These are phyloP conservation scores for Ustilago trichophora DNA, from an alignment of 1,284 basidiomycete species.

Conservation along the genomic window DNA sequence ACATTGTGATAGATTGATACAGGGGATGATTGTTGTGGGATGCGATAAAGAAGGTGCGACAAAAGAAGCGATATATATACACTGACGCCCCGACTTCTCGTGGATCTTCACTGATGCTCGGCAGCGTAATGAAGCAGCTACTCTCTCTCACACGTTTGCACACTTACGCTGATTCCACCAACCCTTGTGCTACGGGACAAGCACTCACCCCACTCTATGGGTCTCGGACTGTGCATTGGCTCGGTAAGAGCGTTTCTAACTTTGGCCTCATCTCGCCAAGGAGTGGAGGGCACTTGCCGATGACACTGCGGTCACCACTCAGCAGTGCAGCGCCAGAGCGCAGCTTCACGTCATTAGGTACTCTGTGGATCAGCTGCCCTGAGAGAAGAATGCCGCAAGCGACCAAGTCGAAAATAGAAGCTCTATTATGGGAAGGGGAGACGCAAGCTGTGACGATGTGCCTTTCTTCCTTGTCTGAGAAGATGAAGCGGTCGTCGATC, in stretches of 20 bases:
- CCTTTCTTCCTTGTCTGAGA: too few species aligned
- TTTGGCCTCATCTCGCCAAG: conserved; percentile 3
- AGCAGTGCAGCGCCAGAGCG: conserved; percentile 20
- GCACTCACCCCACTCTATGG: too few species aligned
- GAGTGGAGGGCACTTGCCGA: neutral
- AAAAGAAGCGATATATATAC: conserved; percentile 13
- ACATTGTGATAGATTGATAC: conserved; percentile 18
- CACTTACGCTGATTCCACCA: too few species aligned
- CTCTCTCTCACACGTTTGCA: neutral
- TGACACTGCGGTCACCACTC: conserved; percentile 10
- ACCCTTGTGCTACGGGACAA: too few species aligned
- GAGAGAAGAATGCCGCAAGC: neutral
- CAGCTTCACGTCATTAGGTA: conserved; percentile 38
- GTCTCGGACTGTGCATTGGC: neutral
- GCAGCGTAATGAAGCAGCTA: conserved; percentile 14
- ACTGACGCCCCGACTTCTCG: neutral
- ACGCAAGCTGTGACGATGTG: conserved; percentile 1
- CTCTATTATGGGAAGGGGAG: too few species aligned
- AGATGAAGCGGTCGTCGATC: conserved; percentile 26
- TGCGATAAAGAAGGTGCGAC: neutral
- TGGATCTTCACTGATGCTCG: conserved; percentile 2
- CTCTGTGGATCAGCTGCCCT: too few species aligned
- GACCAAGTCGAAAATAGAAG: too few species aligned
- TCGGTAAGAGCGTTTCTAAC: conserved; percentile 8
- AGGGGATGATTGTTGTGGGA: neutral